Conservation (phyloP, 176 grass and related monocot genomes). For the Hsuehochloa calcarea region DNA sequence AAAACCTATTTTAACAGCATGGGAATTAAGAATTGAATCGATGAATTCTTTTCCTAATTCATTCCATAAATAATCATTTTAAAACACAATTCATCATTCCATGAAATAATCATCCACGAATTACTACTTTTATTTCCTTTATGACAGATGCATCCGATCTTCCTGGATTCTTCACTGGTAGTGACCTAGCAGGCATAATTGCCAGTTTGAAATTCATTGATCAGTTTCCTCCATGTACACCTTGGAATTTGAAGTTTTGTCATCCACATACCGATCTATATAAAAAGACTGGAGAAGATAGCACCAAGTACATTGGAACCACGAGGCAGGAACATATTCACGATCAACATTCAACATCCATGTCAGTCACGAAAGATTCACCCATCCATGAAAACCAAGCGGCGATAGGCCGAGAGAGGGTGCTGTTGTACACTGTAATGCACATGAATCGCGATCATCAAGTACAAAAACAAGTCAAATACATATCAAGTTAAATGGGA, state of each 20-base stretch:
- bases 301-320: not conserved
- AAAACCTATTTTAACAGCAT: too few relatives aligned
- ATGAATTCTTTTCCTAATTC: not conserved
- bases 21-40: not conserved
- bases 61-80: not conserved
- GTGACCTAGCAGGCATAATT: not conserved
- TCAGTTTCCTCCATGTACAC: not conserved
- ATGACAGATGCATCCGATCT: not conserved
- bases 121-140: not conserved
- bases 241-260: not conserved
- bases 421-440: not conserved
- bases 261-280: not conserved
- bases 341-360: not conserved
- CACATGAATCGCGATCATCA: not conserved
- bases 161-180: not conserved
- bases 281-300: constrained; percentile 18
- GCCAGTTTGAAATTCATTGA: not conserved
- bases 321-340: constrained; percentile 37
- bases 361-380: constrained; percentile 26
- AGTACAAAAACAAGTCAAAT: constrained; percentile 3
- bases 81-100: too few relatives aligned
- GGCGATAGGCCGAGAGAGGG: not conserved
- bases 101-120: not conserved
- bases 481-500: not conserved
- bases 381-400: constrained; percentile 1